Base-by-base conservation (phyloP, 257 asterid species). In the Nicotiana noctiflora region DNA sequence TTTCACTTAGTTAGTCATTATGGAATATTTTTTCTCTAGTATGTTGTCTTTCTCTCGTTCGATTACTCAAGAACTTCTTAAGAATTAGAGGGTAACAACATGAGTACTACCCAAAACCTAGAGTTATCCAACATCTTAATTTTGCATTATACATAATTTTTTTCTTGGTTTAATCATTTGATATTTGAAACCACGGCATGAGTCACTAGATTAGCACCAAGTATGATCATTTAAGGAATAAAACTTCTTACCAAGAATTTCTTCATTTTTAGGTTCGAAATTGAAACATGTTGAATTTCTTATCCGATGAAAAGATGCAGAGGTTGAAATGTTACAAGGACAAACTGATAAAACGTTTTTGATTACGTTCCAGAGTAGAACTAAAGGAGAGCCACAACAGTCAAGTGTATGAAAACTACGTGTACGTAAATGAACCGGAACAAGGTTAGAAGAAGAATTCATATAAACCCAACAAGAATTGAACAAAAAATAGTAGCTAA, bases 391-490 rank as follows among this genome's bases (percentile, higher is more conserved):
- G 78, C 82, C 78, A 75, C 80, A 81, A 1, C 40, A 40, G 31
- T 23, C 79, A 74, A 74, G 14, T 74, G 40, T 74, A 49, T 49
- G 78, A 74, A 49, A 72, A 75, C 68, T 34, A 68, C 49, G 81
- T 72, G 78, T 75, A 74, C 17, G 77, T 25, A 53, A 61, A 21
- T 51, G 65, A 44, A 40, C 44, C n/a, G 14, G 12, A 34, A 4
- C 11, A 49, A 19, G 23, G 9, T 15, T 81, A 8, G 76, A 64
- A 14, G 25, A 81, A 52, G 9, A n/a, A 66, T 55, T 29, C 44
- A 31, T 82, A 83, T 82, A 77, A 64, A 81, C 76, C 82, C 90
- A 88, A 85, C 83, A 66, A 84, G 84, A 88, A 88, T 40, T 86
- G 85, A 84, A 81, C 90, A 81, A 84, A 86, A 21, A 11, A 44